Evolutionary conservation across 169 alveolate species (phyloP), one percentile per base, ranked within the genome.

Genomic region (Eimeria maxima): DNA sequence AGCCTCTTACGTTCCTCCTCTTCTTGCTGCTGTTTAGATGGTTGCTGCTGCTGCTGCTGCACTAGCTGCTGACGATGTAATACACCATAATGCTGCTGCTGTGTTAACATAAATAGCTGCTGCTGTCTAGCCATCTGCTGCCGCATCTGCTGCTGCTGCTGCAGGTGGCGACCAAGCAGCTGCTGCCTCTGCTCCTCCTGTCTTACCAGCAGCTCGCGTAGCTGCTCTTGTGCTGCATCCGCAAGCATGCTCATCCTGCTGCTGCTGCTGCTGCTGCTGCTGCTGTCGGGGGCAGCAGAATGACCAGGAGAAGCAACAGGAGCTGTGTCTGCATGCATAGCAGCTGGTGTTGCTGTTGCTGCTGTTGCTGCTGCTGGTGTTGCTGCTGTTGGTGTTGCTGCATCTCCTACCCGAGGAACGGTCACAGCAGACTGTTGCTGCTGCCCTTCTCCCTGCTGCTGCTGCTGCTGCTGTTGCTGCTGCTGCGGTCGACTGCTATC

Each of bases 261-360:
- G 29, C 65, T 38, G 69, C 89, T 44, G 67, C 57, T 38, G 89
- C 89, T 45, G 89, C 89, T 38, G 89, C 89, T 45, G 89, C 65
- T 80, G 60, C 29, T 38, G 69, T 14, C n/a, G 45, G 57, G 5
- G 53, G 57, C 57, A 50, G 57, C 57, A 7, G 57, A 5, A 50
- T 50, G 57, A 5, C 11, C 57, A 7, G 57, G 53, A n/a, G 84
- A 44, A 24, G 84, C 84, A 7, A 24, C 53, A 18, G 57, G 53
- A 18, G 47, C 16, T 73, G n/a, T n/a, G n/a, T n/a, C n/a, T n/a
- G n/a, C n/a, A n/a, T n/a, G n/a, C n/a, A n/a, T n/a, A n/a, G n/a
- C n/a, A n/a, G 84, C 84, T 73, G 53, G 53, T 73, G 84, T 50
- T 27, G 45, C 74, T 65, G 74, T n/a, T 65, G 74, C 74, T 65